These are phyloP conservation scores for Microsporum audouinii DNA, from an alignment of 2,329 filamentous ascomycete species.

Conservation along the genomic window DNA sequence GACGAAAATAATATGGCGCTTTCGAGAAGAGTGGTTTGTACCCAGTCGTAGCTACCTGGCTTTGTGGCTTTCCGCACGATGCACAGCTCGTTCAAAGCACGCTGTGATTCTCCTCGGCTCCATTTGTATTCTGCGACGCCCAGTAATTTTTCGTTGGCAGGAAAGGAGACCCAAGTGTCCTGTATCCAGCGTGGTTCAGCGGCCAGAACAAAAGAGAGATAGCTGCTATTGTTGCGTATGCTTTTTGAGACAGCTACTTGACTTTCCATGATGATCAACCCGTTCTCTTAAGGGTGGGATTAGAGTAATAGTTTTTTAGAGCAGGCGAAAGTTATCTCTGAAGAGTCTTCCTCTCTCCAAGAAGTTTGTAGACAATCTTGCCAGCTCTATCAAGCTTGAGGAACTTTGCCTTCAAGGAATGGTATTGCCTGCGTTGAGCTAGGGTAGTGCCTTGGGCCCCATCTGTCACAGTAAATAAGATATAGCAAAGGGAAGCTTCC, in stretches of 20 bases:
- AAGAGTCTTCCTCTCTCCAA: constrained; percentile 1
- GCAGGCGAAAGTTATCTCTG: constrained; percentile 8
- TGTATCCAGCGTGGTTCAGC: background rate
- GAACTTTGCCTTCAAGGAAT: background rate
- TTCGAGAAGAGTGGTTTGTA: constrained; percentile 7
- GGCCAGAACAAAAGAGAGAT: background rate
- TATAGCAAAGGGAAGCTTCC: too few relatives aligned
- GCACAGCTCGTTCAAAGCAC: background rate
- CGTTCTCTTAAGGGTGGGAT: constrained; percentile 12
- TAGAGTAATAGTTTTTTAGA: constrained; percentile 8
- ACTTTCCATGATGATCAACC: constrained; percentile 11
- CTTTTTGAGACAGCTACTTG: constrained; percentile 4
- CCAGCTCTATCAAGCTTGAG: background rate
- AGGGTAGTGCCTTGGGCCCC: too few relatives aligned
- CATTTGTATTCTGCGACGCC: background rate
- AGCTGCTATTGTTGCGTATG: background rate
- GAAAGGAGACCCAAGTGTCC: background rate
- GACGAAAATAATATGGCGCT: background rate
- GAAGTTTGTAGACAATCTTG: background rate
- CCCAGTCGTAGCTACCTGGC: constrained; percentile 4
- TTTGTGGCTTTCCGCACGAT: background rate
- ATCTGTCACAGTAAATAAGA: too few relatives aligned
- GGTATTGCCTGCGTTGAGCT: too few relatives aligned
- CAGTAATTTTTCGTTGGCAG: background rate
- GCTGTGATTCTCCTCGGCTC: background rate